phyloP scores from a whole-genome alignment of 352 stramenopile species.

The Globisporangium cederbergense region DNA sequence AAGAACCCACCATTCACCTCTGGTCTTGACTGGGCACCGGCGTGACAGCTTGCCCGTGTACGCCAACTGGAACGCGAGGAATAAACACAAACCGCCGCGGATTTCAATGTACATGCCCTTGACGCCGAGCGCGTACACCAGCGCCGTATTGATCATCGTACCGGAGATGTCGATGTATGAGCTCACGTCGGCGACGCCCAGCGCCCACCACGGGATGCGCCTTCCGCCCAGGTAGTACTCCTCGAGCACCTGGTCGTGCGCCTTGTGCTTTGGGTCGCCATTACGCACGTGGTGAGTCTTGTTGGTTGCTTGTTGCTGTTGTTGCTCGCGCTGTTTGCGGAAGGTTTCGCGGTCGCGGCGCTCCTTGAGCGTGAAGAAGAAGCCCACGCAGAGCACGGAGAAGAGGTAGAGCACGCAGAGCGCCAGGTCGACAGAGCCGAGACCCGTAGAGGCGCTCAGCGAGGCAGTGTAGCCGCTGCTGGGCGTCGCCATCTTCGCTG shows the following conservation, averaged over 20 bases:
- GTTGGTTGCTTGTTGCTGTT: slow-evolving; percentile 16
- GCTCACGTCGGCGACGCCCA: slow-evolving; percentile 74
- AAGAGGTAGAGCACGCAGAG: slow-evolving; percentile 54
- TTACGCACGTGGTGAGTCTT: neutral
- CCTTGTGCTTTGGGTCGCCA: slow-evolving; percentile 12
- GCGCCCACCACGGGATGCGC: slow-evolving; percentile 66
- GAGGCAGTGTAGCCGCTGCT: neutral
- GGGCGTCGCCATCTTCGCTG: neutral
- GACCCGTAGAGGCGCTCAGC: slow-evolving; percentile 5
- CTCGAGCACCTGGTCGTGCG: slow-evolving; percentile 42
- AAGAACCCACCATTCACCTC: slow-evolving; percentile 57
- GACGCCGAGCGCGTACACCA: slow-evolving; percentile 78
- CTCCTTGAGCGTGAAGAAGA: slow-evolving; percentile 66
- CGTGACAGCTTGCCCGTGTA: slow-evolving; percentile 78
- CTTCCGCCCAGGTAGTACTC: slow-evolving; percentile 75
- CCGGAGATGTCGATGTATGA: slow-evolving; percentile 85
- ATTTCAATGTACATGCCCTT: slow-evolving; percentile 86
- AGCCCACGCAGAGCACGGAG: slow-evolving; percentile 60
- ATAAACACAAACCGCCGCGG: slow-evolving; percentile 69
- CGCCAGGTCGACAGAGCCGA: slow-evolving; percentile 44
- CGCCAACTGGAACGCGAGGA: slow-evolving; percentile 75
- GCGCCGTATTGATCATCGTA: slow-evolving; percentile 83
- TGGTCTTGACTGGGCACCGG: slow-evolving; percentile 71
- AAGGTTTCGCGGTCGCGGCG: slow-evolving; percentile 36
- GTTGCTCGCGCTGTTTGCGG: slow-evolving; percentile 21